These are phyloP conservation scores for Phytophthora cryptogea DNA, from an alignment of 352 stramenopile genomes.

Conservation along the genomic window DNA sequence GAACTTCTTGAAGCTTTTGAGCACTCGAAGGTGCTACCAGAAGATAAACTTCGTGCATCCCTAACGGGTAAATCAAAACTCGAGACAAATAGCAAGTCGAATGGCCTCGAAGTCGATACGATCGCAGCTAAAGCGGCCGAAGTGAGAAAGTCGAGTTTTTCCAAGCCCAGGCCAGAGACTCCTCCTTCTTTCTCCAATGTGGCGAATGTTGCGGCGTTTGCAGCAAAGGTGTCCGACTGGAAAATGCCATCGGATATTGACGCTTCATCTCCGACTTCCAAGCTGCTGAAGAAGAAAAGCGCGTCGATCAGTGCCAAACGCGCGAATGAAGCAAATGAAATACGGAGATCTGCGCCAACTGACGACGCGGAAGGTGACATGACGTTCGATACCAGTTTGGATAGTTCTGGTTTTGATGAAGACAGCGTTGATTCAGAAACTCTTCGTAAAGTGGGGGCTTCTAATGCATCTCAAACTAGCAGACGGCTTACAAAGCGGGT, in stretches of 20 bases:
- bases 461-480: constrained; percentile 4
- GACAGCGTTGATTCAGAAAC: background rate
- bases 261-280: background rate
- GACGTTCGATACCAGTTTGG: constrained; percentile 20
- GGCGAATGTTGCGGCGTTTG: constrained; percentile 27
- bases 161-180: constrained; percentile 1
- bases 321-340: constrained; percentile 7
- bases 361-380: constrained; percentile 6
- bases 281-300: constrained; percentile 6
- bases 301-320: background rate
- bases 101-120: background rate
- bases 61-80: background rate
- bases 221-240: constrained; percentile 23
- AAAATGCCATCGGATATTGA: constrained; percentile 14
- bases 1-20: constrained; percentile 8
- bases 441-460: background rate
- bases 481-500: background rate
- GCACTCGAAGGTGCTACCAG: constrained; percentile 1
- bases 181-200: constrained; percentile 3
- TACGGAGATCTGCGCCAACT: constrained; percentile 6
- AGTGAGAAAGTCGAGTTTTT: constrained; percentile 13
- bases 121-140: constrained; percentile 20
- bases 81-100: background rate
- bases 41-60: background rate
- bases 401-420: constrained; percentile 7